phyloP scores from a whole-genome alignment of 108 stramenopile genomes.

The Cylindrotheca fusiformis region DNA sequence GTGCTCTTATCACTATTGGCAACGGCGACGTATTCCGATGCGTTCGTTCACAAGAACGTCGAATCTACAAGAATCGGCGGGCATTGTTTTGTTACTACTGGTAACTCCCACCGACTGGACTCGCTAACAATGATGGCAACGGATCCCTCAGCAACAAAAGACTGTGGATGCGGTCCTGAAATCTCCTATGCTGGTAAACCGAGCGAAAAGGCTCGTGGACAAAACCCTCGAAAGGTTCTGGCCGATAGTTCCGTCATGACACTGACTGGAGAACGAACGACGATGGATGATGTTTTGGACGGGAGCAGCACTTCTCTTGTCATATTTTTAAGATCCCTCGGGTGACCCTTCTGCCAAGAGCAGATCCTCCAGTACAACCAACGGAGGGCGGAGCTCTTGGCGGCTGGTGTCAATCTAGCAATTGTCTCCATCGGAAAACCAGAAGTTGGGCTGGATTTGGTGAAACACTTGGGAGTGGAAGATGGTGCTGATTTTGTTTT shows the following conservation, averaged over 20 bases:
- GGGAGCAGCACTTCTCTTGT: conserved; percentile 36
- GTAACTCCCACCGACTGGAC: too few species aligned
- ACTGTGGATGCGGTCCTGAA: conserved; percentile 33
- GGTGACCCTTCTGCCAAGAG: conserved; percentile 88
- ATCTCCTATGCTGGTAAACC: conserved; percentile 34
- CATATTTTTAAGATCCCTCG: conserved; percentile 63
- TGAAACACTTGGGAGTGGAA: conserved; percentile 50
- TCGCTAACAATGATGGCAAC: too few species aligned
- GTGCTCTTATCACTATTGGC: too few species aligned
- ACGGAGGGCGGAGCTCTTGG: conserved; percentile 50
- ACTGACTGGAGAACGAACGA: conserved; percentile 30
- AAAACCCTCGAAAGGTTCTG: conserved; percentile 48
- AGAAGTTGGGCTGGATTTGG: conserved; percentile 46
- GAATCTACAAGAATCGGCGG: not conserved
- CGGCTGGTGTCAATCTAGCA: conserved; percentile 36
- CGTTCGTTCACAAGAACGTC: too few species aligned
- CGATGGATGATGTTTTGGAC: conserved; percentile 33
- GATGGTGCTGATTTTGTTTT: conserved; percentile 49
- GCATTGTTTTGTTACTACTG: too few species aligned
- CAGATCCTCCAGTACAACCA: conserved; percentile 67
- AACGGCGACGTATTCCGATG: too few species aligned
- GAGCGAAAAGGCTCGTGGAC: conserved; percentile 28
- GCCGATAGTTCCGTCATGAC: conserved; percentile 23
- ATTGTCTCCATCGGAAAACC: conserved; percentile 72
- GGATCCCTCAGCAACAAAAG: conserved; percentile 6